phyloP scores from a whole-genome alignment of 2,329 filamentous ascomycete genomes.

The Trichoderma oligosporum region DNA sequence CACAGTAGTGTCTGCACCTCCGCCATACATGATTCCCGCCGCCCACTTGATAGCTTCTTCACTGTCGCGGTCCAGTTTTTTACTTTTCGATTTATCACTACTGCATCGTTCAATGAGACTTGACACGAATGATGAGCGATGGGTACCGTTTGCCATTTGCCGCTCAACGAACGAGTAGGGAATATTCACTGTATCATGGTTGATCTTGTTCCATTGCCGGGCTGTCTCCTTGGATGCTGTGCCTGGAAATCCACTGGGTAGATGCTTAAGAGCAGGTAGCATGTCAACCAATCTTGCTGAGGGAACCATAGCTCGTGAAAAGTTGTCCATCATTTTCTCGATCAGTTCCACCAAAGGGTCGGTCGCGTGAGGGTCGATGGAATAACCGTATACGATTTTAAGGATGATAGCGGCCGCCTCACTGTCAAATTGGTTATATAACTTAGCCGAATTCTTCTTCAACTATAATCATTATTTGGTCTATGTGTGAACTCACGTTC shows the following conservation, averaged over 20 bases:
- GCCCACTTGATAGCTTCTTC: slow-evolving; percentile 3
- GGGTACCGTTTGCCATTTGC: neutral
- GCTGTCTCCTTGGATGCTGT: slow-evolving; percentile 25
- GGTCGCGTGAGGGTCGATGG: slow-evolving; percentile 23
- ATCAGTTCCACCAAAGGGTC: slow-evolving; percentile 26
- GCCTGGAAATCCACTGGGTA: slow-evolving; percentile 28
- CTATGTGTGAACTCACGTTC: no score
- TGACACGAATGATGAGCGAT: neutral
- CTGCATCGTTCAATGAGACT: neutral
- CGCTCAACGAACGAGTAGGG: neutral
- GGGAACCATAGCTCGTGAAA: slow-evolving; percentile 24
- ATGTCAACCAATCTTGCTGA: slow-evolving; percentile 26
- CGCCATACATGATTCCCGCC: neutral
- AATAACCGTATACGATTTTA: slow-evolving; percentile 26
- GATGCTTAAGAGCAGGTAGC: slow-evolving; percentile 24
- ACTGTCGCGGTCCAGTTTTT: neutral
- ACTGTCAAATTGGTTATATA: no score
- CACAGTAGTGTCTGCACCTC: slow-evolving; percentile 14
- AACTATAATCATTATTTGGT: no score
- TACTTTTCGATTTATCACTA: no score
- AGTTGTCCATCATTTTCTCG: slow-evolving; percentile 23
- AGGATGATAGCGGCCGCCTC: slow-evolving; percentile 23
- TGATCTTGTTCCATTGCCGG: neutral
- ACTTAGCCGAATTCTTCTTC: no score
- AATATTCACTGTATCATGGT: neutral